Base-by-base conservation (phyloP, 495 filamentous ascomycete genomes). In the Aspergillus taichungensis region DNA sequence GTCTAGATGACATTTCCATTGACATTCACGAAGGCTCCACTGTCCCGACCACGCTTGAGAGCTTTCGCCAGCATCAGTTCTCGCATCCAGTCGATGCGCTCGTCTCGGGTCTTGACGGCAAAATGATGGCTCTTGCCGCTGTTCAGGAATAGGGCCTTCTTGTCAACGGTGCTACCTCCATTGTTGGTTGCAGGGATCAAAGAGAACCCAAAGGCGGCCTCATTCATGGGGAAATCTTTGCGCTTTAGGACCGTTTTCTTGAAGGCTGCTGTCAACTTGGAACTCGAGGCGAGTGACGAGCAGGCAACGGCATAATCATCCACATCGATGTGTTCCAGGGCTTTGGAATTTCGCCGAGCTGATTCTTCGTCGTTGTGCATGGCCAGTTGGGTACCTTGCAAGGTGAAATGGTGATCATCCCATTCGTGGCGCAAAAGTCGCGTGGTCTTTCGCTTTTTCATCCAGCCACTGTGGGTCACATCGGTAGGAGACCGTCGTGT, bases 11-110 rank as follows among this genome's bases (percentile, higher is more conserved):
- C 79, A 54, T 79, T 79, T 12, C 90, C 91, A 60, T 96, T 95
- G 38, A 94, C 72, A 45, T 79, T 81, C 46, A 95, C 71, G 60
- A 83, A 80, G 39, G 77, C 94, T 7, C 90, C 90, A 50, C 84
- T 80, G 11, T 82, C 80, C 68, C 88, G 87, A 57, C 86, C 84
- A 0, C 35, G 33, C 68, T 78, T 83, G 45, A 88, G 66, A 13
- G 91, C 90, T 61, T 90, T 95, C 5, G 91, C 90, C 14, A 98
- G 79, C 92, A 98, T 96, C 40, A 98, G 64, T 74, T 96, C 89
- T 3, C 92, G 71, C 92, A 96, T 95, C 92, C 92, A 98, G 52
- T 95, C 91, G 47, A 96, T 95, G 29, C 92, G 76, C 61, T 95
- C 85, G 46, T 97, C 88, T 0, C 88, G 74, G 43, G 72, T 77